Evolutionary conservation across 2,329 filamentous ascomycete genomes (phyloP), one percentile per base, ranked within the genome.

Genomic region (Madurella fahalii): DNA sequence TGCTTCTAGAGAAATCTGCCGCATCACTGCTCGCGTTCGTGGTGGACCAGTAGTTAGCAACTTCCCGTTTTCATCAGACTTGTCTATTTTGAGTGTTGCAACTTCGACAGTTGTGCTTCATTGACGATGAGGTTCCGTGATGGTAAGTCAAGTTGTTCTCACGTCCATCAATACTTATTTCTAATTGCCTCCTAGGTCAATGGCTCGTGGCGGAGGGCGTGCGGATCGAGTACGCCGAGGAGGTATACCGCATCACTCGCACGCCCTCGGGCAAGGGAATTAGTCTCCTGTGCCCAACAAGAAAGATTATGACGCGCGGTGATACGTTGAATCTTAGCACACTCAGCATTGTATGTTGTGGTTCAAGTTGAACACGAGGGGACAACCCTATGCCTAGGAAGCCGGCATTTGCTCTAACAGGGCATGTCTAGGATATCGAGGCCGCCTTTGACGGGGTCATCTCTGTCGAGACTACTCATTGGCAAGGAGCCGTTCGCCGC

Each of bases 191-290:
- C 41, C 11, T 15, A 59, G 58, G 58, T 47, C 58, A 60, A 56
- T 87, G 85, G 85, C 72, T 86, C 47, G 75, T 78, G 41, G 82
- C 79, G 53, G 79, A 83, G 68, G 80, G 77, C 57, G 77, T 84
- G 65, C 74, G 75, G 47, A 75, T 84, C 25, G 81, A 86, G 64
- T 86, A 86, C 61, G 85, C 84, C 34, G 84, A 87, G 68, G 83
- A 87, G 57, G 73, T 87, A 15, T 79, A 83, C 64, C 74, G 76
- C 9, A 71, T 79, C 49, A 76, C 72, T 4, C 68, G 75, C 47
- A 76, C 53, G 9, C 30, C 53, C 2, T 56, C 73, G 49, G 72
- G 73, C 5, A 77, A 75, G 58, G 76, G 76, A 7, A 53, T 84
- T 46, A 77, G 73, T 20, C 72, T 85, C 15, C 69, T 85, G 1